phyloP scores from a whole-genome alignment of 1,139 yeast species.

The Hansenula anomala region DNA sequence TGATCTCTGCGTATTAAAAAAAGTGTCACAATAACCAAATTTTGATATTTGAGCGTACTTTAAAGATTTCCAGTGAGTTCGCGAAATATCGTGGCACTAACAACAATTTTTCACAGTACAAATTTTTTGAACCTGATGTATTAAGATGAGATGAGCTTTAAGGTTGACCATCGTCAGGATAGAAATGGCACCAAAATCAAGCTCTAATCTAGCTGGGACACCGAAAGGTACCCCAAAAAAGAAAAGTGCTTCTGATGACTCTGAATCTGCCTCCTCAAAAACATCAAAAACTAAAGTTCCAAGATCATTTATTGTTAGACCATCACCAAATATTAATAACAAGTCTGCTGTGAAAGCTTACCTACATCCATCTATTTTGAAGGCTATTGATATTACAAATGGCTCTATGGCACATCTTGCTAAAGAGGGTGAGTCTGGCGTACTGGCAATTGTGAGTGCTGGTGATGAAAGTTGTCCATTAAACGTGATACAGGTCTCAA shows the following conservation, averaged over 20 bases:
- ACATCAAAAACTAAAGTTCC: slow-evolving; percentile 33
- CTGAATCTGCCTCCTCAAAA: slow-evolving; percentile 14
- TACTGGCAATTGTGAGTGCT: slow-evolving; percentile 38
- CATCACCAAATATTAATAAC: slow-evolving; percentile 35
- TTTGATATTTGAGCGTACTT: too few species aligned
- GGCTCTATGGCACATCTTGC: slow-evolving; percentile 53
- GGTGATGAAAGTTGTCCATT: slow-evolving; percentile 38
- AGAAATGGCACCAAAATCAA: slow-evolving; percentile 4
- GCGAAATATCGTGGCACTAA: too few species aligned
- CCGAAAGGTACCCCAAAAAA: slow-evolving; percentile 22
- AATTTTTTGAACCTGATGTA: neutral
- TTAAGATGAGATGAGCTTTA: neutral
- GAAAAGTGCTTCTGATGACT: slow-evolving; percentile 17
- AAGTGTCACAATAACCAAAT: too few species aligned
- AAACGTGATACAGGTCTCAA: slow-evolving; percentile 54
- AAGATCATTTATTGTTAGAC: slow-evolving; percentile 53
- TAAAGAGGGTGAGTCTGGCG: slow-evolving; percentile 42
- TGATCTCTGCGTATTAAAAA: too few species aligned
- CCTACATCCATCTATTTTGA: slow-evolving; percentile 47
- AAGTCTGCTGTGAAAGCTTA: slow-evolving; percentile 36
- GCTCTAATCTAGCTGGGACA: slow-evolving; percentile 1
- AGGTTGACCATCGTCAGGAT: neutral
- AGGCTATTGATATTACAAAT: slow-evolving; percentile 45
- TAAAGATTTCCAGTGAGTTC: too few species aligned
- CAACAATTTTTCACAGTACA: too few species aligned